phyloP scores from a whole-genome alignment of 2,329 filamentous ascomycete genomes.

The Trichoderma brevicompactum region DNA sequence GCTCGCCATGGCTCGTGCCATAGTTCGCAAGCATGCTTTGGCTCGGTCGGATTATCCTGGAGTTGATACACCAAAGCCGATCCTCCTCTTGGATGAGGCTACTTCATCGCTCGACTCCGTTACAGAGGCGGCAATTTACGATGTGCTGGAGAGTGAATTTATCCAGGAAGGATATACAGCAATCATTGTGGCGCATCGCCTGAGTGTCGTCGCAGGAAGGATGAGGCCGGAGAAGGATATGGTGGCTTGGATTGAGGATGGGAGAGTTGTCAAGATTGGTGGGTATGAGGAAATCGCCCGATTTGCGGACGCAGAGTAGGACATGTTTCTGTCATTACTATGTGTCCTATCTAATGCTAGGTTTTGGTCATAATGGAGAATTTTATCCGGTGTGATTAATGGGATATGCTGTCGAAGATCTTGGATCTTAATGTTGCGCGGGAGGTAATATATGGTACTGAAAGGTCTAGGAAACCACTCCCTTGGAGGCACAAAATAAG shows the following conservation, averaged over 20 bases:
- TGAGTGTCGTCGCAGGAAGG: slow-evolving; percentile 35
- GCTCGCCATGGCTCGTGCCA: slow-evolving; percentile 40
- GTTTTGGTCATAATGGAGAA: too few species aligned
- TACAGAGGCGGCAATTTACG: slow-evolving; percentile 41
- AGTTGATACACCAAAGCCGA: slow-evolving; percentile 33
- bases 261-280: slow-evolving; percentile 18
- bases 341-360: background rate
- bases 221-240: slow-evolving; percentile 29
- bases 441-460: too few species aligned
- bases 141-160: slow-evolving; percentile 38
- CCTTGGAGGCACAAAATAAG: too few species aligned
- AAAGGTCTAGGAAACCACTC: too few species aligned
- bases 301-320: background rate
- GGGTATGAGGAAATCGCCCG: slow-evolving; percentile 14
- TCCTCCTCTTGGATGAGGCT: slow-evolving; percentile 42
- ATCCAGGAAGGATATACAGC: slow-evolving; percentile 42
- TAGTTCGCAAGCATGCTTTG: slow-evolving; percentile 35
- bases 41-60: background rate
- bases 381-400: too few species aligned
- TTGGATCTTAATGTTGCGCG: too few species aligned
- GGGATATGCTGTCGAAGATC: too few species aligned
- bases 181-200: slow-evolving; percentile 43
- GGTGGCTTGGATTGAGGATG: slow-evolving; percentile 22
- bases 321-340: background rate
- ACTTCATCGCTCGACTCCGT: slow-evolving; percentile 41